Evolutionary conservation across 2,329 filamentous ascomycete species (phyloP).

Genomic region (Fusarium napiforme): DNA sequence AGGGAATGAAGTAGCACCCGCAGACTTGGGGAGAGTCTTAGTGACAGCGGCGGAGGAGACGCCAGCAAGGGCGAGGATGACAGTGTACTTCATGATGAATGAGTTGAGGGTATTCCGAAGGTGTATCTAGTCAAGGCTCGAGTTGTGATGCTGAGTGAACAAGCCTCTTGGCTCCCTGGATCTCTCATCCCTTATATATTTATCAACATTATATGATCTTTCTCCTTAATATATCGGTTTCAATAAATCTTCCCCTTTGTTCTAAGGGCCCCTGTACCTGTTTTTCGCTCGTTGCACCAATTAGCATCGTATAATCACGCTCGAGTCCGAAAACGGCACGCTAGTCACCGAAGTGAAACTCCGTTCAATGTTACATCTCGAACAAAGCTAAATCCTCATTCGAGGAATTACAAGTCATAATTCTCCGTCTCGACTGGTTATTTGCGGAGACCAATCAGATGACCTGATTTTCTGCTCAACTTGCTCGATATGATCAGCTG

Average conservation of each 20-base stretch:
- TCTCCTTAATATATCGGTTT: background rate
- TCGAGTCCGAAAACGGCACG: conserved; percentile 22
- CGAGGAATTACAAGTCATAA: conserved; percentile 23
- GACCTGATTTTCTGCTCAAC: background rate
- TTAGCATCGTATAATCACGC: background rate
- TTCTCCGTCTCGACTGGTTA: conserved; percentile 18
- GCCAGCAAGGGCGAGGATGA: conserved; percentile 32
- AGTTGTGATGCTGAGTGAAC: background rate
- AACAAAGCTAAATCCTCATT: conserved; percentile 11
- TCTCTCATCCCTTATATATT: conserved; percentile 17
- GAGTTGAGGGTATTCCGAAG: background rate
- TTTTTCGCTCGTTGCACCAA: conserved; percentile 11
- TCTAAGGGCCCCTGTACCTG: background rate
- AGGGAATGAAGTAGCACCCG: conserved; percentile 29
- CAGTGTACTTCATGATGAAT: conserved; percentile 33
- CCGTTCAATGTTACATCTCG: conserved; percentile 34
- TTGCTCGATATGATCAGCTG: conserved; percentile 4
- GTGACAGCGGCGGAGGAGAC: conserved; percentile 35
- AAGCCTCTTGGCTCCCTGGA: conserved; percentile 10
- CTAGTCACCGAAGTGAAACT: conserved; percentile 18
- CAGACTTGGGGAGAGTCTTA: conserved; percentile 36
- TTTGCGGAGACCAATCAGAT: conserved; percentile 6
- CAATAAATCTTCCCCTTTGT: background rate
- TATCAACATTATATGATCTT: background rate
- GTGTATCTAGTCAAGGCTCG: background rate